phyloP scores from a whole-genome alignment of 306 rosid genomes.

The Acacia acuminata region DNA sequence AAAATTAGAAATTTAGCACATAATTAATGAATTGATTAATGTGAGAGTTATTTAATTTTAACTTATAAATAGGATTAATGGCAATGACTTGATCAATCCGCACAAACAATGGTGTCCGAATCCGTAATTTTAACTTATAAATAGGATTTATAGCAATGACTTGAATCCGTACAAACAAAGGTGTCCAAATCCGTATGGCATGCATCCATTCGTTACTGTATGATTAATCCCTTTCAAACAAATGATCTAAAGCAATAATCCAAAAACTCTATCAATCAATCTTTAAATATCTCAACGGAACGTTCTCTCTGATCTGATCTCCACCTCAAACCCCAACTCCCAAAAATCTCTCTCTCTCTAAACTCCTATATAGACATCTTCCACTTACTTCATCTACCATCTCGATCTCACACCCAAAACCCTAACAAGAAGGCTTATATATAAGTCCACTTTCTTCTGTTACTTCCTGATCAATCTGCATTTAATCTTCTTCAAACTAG shows the following conservation, averaged over 20 bases:
- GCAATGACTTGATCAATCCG: slow-evolving; percentile 39
- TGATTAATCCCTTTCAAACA: slow-evolving; percentile 41
- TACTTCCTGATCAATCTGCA: not conserved
- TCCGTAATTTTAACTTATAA: not conserved
- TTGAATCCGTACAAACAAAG: slow-evolving; percentile 57
- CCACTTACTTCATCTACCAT: slow-evolving; percentile 27
- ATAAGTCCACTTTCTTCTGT: not conserved
- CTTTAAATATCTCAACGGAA: slow-evolving; percentile 44
- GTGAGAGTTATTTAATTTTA: too few relatives aligned
- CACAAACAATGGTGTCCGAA: slow-evolving; percentile 50
- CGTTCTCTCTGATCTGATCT: slow-evolving; percentile 37
- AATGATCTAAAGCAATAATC: slow-evolving; percentile 41
- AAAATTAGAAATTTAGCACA: too few relatives aligned
- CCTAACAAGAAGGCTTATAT: not conserved
- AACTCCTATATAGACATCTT: slow-evolving; percentile 53
- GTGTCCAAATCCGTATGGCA: slow-evolving; percentile 44
- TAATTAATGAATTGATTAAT: too few relatives aligned
- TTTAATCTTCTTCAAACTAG: not conserved
- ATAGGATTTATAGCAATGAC: too few relatives aligned
- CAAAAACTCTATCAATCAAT: not conserved
- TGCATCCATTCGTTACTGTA: slow-evolving; percentile 43
- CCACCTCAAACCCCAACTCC: not conserved
- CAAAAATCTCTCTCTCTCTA: not conserved
- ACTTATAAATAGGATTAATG: too few relatives aligned
- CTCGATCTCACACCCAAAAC: slow-evolving; percentile 31